phyloP scores from a whole-genome alignment of 305 asterid species.

The Fraxinus velutina region DNA sequence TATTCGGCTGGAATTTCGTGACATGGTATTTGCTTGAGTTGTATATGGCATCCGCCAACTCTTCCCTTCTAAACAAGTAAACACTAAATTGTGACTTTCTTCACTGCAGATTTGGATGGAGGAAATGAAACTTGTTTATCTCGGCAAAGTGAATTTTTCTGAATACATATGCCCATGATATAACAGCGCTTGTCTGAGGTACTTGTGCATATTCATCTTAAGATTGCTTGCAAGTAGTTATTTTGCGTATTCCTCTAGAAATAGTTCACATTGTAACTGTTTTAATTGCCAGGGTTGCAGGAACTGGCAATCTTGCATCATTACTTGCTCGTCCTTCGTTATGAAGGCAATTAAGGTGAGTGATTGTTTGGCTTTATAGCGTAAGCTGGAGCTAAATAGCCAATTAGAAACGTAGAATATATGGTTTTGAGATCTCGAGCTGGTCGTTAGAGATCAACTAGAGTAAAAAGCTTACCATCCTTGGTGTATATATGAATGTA shows the following conservation, averaged over 20 bases:
- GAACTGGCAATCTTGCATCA: constrained; percentile 24
- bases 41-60: not conserved
- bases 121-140: constrained; percentile 82
- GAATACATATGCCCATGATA: constrained; percentile 45
- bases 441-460: not conserved
- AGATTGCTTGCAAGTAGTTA: not conserved
- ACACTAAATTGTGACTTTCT: not conserved
- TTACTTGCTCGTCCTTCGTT: not conserved
- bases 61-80: constrained; percentile 2
- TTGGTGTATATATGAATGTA: not conserved
- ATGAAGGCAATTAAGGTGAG: not conserved
- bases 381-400: not conserved
- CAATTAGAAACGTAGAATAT: not conserved
- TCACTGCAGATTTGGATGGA: constrained; percentile 79
- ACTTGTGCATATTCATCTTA: constrained; percentile 11
- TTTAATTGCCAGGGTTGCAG: constrained; percentile 17
- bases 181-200: constrained; percentile 18
- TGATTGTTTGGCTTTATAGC: not conserved
- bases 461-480: not conserved
- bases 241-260: not conserved
- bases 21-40: constrained; percentile 54
- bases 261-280: not conserved
- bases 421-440: not conserved
- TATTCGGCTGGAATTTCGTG: constrained; percentile 91
- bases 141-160: constrained; percentile 46